Evolutionary conservation across 495 filamentous ascomycete species (phyloP).

Genomic region (Pseudevernia furfuracea): DNA sequence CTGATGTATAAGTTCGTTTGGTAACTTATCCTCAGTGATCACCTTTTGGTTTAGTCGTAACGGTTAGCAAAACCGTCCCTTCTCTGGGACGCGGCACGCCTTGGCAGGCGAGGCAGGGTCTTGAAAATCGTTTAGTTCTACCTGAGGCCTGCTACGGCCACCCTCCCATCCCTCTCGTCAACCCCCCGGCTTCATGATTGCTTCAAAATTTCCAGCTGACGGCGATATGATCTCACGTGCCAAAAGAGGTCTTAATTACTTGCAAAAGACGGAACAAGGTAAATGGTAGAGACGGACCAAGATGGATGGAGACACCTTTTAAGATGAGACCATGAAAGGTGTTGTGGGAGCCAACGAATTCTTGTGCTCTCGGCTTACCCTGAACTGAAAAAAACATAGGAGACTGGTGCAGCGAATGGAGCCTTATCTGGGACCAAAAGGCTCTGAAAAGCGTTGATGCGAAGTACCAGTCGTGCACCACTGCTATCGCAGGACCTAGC

Average conservation of each 20-base stretch:
- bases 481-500: neutral
- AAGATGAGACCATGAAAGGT: neutral
- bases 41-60: too few species aligned
- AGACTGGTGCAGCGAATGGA: too few species aligned
- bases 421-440: too few species aligned
- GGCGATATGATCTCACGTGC: neutral
- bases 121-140: too few species aligned
- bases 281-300: neutral
- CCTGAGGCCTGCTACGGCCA: too few species aligned
- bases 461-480: neutral
- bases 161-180: neutral
- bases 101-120: too few species aligned
- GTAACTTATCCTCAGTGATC: too few species aligned
- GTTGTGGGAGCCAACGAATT: neutral
- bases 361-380: neutral
- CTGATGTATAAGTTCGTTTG: too few species aligned
- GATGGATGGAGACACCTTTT: neutral
- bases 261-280: neutral
- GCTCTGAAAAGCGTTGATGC: neutral
- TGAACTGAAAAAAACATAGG: neutral
- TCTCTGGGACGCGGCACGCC: too few species aligned
- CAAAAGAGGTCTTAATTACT: neutral
- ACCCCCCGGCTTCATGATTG: neutral
- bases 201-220: neutral
- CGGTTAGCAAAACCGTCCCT: too few species aligned